Evolutionary conservation across 805 yeast species (phyloP).

Genomic region (Teunomyces lycoperdinae): DNA sequence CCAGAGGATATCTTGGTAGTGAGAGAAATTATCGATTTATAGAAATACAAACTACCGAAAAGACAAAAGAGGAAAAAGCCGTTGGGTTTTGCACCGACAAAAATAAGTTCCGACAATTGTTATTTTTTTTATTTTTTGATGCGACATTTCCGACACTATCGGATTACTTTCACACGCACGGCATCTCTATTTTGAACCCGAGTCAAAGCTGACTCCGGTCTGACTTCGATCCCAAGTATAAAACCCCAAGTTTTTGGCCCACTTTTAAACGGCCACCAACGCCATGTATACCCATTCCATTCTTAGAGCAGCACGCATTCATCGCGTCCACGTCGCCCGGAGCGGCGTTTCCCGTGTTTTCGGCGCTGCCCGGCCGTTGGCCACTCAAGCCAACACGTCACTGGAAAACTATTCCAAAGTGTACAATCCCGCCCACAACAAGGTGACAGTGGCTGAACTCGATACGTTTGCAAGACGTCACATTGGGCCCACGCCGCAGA

Average conservation of each 20-base stretch:
- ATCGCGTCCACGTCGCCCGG: background rate
- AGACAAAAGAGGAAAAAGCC: background rate
- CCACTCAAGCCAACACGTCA: constrained; percentile 49
- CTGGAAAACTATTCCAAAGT: constrained; percentile 49
- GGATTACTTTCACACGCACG: too few species aligned
- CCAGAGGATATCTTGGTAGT: constrained; percentile 42
- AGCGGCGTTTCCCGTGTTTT: too few species aligned
- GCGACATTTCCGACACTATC: too few species aligned
- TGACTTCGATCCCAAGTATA: background rate
- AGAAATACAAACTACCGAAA: background rate
- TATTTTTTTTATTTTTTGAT: too few species aligned
- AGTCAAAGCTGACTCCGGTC: constrained; percentile 1
- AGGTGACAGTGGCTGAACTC: constrained; percentile 33
- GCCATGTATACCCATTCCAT: constrained; percentile 2
- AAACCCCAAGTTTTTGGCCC: background rate
- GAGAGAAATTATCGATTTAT: constrained; percentile 4
- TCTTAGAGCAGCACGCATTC: constrained; percentile 7
- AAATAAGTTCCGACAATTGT: background rate
- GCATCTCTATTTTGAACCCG: background rate
- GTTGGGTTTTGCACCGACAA: background rate
- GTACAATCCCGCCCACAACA: constrained; percentile 38
- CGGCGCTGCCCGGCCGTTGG: background rate
- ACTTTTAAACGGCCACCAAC: background rate
- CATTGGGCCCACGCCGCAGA: constrained; percentile 71
- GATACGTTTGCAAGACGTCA: constrained; percentile 92